These are phyloP conservation scores for Penicillium occitanis DNA, from an alignment of 2,329 filamentous ascomycete genomes.

Conservation along the genomic window DNA sequence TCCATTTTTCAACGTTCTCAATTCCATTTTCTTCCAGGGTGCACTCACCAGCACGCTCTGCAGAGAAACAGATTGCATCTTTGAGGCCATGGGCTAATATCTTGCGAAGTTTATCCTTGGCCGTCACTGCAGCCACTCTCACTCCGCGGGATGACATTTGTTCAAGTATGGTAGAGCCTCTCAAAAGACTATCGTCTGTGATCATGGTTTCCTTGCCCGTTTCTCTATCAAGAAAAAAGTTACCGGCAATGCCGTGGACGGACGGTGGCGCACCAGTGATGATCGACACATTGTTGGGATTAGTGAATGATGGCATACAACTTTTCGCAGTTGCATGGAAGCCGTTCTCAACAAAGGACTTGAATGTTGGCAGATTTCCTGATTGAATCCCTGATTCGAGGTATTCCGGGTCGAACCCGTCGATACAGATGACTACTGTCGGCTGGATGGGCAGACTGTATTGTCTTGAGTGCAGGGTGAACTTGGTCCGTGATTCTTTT, in stretches of 20 bases:
- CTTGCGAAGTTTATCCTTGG: constrained; percentile 48
- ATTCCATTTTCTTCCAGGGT: constrained; percentile 39
- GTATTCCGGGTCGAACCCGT: constrained; percentile 49
- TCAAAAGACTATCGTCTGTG: constrained; percentile 42
- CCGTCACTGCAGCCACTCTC: constrained; percentile 46
- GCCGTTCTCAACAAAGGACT: constrained; percentile 34
- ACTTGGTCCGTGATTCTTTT: constrained; percentile 6
- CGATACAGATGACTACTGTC: constrained; percentile 45
- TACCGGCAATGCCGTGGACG: constrained; percentile 46
- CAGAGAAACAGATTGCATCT: constrained; percentile 43
- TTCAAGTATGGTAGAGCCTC: constrained; percentile 45
- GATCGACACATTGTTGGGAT: constrained; percentile 49
- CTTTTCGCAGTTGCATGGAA: constrained; percentile 43
- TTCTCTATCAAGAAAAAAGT: constrained; percentile 45
- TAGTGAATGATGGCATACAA: constrained; percentile 49
- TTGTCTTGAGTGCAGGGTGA: constrained; percentile 30
- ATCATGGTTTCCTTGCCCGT: constrained; percentile 46
- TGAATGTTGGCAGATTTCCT: constrained; percentile 39
- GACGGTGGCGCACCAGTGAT: constrained; percentile 45
- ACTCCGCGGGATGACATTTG: constrained; percentile 42
- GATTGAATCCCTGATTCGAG: constrained; percentile 36
- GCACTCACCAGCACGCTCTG: constrained; percentile 34
- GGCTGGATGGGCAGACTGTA: constrained; percentile 37
- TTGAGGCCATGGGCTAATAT: constrained; percentile 43
- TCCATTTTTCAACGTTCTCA: constrained; percentile 38